Base-by-base conservation (phyloP, 2,329 filamentous ascomycete genomes). In the Aspergillus intermedius region DNA sequence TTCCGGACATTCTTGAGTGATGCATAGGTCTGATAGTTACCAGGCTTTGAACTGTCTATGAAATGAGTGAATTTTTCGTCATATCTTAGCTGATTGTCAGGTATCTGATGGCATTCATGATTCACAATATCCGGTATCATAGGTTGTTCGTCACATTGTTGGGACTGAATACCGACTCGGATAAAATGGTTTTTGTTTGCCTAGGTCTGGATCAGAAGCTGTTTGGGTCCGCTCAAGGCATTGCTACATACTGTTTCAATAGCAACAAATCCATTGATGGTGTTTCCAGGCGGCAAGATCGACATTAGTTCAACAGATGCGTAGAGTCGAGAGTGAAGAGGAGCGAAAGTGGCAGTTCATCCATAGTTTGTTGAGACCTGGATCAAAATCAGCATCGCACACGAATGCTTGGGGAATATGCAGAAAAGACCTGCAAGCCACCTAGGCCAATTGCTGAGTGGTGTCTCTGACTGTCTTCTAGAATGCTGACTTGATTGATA, bases 1-100 rank as follows among this genome's bases (percentile, higher is more conserved):
- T 19, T 49, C 34, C 45, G 46, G 4, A 54, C 43, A 4, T 42
- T 37, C 21, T 30, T 37, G n/a, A 54, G 37, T 13, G 52, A 46
- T 34, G 52, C 52, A 17, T 48, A 50, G 13, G 47, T 52, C n/a
- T 50, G 48, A 44, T 50, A 50, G 23, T 35, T 49, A 25, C 17
- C 42, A 3, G 15, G 13, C 4, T 19, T 22, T n/a, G 13, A 15
- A n/a, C 39, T 28, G 25, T 28, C 7, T 21, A 48, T 47, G 32
- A 46, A 49, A 42, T 39, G 39, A 3, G 45, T 48, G 34, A 54
- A 47, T 22, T 8, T 37, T 15, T 37, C 32, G n/a, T 51, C 52
- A 32, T 49, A 53, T 41, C 12, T 30, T 13, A 51, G 7, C n/a
- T 51, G 37, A 22, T 51, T 32, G 5, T 48, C 43, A 15, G 46